These are phyloP conservation scores for Aphanomyces invadans DNA, from an alignment of 352 stramenopile species.

Conservation along the genomic window DNA sequence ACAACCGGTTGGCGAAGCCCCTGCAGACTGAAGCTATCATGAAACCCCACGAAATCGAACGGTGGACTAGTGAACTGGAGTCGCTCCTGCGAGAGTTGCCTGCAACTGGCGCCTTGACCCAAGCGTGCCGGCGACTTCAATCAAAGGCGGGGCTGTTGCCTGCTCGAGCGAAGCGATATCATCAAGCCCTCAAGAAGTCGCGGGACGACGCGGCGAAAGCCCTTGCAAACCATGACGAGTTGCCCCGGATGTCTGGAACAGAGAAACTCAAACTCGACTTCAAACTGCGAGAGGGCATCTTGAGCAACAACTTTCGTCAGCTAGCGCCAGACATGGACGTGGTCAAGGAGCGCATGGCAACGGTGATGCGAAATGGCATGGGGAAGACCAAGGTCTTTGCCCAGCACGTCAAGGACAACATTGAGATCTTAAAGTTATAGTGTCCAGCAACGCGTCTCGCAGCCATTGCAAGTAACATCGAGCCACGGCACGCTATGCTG, in stretches of 20 bases:
- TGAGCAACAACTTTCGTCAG: not conserved
- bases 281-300: constrained; percentile 16
- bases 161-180: not conserved
- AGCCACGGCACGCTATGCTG: no score
- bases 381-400: constrained; percentile 8
- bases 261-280: constrained; percentile 19
- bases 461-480: no score
- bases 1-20: constrained; percentile 20
- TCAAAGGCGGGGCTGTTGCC: constrained; percentile 4
- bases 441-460: no score
- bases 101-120: constrained; percentile 10
- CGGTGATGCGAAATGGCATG: not conserved
- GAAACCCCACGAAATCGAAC: constrained; percentile 13
- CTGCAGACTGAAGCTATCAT: constrained; percentile 17
- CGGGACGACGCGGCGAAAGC: constrained; percentile 4
- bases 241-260: constrained; percentile 4
- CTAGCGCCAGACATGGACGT: constrained; percentile 17
- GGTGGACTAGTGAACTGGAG: not conserved
- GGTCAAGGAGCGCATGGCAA: not conserved
- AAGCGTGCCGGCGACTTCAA: constrained; percentile 19
- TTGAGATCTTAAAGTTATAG: constrained; percentile 25
- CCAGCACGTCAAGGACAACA: constrained; percentile 24
- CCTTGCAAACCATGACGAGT: not conserved
- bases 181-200: constrained; percentile 9
- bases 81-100: not conserved